phyloP scores from a whole-genome alignment of 495 filamentous ascomycete genomes.

The Amniculicola lignicola region DNA sequence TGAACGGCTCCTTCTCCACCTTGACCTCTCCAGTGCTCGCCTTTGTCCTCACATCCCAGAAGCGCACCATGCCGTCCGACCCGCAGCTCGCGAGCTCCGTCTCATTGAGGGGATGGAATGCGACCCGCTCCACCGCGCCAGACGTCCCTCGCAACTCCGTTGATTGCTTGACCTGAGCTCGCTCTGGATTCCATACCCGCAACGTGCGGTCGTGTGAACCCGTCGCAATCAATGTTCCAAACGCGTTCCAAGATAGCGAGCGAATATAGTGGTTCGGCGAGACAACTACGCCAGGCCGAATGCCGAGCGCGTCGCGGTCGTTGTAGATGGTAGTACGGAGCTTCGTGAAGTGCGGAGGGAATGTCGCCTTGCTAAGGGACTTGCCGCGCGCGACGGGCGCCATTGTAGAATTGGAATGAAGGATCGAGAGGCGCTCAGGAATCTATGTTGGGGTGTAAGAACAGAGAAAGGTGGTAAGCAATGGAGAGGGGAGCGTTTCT shows the following conservation, averaged over 20 bases:
- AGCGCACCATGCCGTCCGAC: constrained; percentile 76
- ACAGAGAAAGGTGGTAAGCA: no score
- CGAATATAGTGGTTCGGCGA: constrained; percentile 49
- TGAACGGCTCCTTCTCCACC: constrained; percentile 78
- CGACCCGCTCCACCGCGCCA: constrained; percentile 75
- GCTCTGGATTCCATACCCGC: constrained; percentile 90
- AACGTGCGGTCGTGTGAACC: constrained; percentile 78
- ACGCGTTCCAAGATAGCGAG: constrained; percentile 84
- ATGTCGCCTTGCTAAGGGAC: constrained; percentile 18
- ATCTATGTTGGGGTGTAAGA: no score
- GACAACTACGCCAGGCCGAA: constrained; percentile 12
- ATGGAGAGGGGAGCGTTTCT: no score
- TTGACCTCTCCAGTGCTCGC: constrained; percentile 70
- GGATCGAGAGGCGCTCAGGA: no score
- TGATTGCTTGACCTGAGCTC: constrained; percentile 71
- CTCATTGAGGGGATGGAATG: constrained; percentile 86
- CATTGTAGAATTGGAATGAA: no score
- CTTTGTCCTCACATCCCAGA: constrained; percentile 92
- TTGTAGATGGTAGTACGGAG: constrained; percentile 36
- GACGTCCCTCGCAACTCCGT: constrained; percentile 83
- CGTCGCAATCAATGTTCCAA: constrained; percentile 81
- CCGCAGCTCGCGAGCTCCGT: constrained; percentile 84
- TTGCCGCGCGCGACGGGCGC: constrained; percentile 19
- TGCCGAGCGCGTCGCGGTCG: no score
- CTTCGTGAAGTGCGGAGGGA: constrained; percentile 30